phyloP scores from a whole-genome alignment of 225 moss, liverwort and hornwort species.

The Physcomitrellopsis africana region DNA sequence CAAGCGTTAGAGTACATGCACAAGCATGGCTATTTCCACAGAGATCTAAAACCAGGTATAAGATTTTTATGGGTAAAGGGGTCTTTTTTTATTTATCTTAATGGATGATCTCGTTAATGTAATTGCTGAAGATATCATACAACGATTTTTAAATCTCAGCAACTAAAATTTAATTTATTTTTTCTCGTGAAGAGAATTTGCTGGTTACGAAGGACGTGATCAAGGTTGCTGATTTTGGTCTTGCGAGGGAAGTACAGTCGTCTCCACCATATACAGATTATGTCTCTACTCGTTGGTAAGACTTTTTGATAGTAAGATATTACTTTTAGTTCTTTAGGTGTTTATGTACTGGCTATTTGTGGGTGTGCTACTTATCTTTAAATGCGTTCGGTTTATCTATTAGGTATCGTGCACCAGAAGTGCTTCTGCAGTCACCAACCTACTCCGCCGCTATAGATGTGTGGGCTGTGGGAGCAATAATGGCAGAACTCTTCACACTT shows the following conservation, averaged over 20 bases:
- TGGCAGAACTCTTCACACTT: slow-evolving; percentile 87
- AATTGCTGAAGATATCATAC: too few species aligned
- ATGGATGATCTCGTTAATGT: too few species aligned
- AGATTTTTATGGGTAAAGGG: neutral
- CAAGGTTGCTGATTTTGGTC: slow-evolving; percentile 90
- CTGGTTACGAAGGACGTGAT: slow-evolving; percentile 84
- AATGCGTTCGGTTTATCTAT: neutral
- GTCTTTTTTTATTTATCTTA: too few species aligned
- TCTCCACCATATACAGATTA: slow-evolving; percentile 85
- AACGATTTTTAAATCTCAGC: too few species aligned
- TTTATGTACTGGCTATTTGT: too few species aligned
- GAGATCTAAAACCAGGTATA: slow-evolving; percentile 92
- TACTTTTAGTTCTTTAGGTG: too few species aligned
- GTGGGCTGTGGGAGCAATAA: slow-evolving; percentile 95
- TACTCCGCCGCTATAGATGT: slow-evolving; percentile 79
- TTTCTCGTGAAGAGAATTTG: slow-evolving; percentile 61
- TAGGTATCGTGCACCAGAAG: slow-evolving; percentile 95
- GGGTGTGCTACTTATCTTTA: neutral
- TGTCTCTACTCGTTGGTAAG: slow-evolving; percentile 89
- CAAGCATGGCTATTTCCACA: slow-evolving; percentile 82
- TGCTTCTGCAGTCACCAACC: slow-evolving; percentile 75
- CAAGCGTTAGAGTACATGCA: slow-evolving; percentile 92
- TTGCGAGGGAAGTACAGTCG: slow-evolving; percentile 82
- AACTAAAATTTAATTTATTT: neutral
- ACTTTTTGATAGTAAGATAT: too few species aligned